phyloP scores from a whole-genome alignment of 192 early-diverging fungal genomes.

The Coemansia sp. region DNA sequence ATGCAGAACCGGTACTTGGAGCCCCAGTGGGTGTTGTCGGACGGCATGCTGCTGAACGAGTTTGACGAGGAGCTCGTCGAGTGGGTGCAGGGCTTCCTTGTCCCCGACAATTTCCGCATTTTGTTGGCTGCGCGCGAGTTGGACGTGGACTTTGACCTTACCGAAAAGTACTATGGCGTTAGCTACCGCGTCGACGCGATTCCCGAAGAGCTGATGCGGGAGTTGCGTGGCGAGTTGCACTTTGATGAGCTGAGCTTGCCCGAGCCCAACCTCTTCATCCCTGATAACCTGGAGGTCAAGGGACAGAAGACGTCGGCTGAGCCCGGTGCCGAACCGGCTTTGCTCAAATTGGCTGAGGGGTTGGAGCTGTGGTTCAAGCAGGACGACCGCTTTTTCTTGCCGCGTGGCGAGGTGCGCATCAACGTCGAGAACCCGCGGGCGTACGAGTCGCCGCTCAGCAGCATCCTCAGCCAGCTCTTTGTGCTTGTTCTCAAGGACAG shows the following conservation, averaged over 20 bases:
- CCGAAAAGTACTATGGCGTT: slow-evolving; percentile 82
- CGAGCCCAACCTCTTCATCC: slow-evolving; percentile 83
- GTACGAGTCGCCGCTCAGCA: slow-evolving; percentile 75
- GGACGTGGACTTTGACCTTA: slow-evolving; percentile 54
- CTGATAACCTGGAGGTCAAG: slow-evolving; percentile 76
- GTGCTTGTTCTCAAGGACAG: slow-evolving; percentile 81
- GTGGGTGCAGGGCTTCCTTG: slow-evolving; percentile 64
- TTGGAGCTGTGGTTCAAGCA: slow-evolving; percentile 91
- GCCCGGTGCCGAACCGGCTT: slow-evolving; percentile 22
- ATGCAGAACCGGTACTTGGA: slow-evolving; percentile 81
- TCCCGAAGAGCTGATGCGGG: slow-evolving; percentile 56
- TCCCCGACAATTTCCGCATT: slow-evolving; percentile 66
- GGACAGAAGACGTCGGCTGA: slow-evolving; percentile 27
- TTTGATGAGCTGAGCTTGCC: slow-evolving; percentile 71
- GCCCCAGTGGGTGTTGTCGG: slow-evolving; percentile 69
- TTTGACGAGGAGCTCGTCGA: slow-evolving; percentile 71
- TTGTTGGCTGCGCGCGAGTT: slow-evolving; percentile 54
- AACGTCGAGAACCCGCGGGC: slow-evolving; percentile 73
- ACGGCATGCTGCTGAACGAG: slow-evolving; percentile 67
- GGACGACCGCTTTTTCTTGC: slow-evolving; percentile 92
- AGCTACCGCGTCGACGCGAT: slow-evolving; percentile 74
- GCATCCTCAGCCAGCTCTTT: slow-evolving; percentile 73
- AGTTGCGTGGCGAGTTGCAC: slow-evolving; percentile 16
- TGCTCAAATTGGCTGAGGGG: slow-evolving; percentile 36
- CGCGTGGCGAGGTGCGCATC: slow-evolving; percentile 82